phyloP scores from a whole-genome alignment of 257 asterid species.

The Solanum rostratum region DNA sequence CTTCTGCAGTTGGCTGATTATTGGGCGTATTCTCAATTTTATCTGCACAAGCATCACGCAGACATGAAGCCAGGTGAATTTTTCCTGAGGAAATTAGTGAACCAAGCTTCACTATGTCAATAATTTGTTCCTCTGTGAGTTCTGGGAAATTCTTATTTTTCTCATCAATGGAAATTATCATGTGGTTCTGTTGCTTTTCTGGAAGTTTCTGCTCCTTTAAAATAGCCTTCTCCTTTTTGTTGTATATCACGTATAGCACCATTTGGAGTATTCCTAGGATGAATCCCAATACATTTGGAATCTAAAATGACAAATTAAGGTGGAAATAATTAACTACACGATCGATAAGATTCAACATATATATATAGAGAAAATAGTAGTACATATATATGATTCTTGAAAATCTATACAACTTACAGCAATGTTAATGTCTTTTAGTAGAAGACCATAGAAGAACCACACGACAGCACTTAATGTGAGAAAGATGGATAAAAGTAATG shows the following conservation, averaged over 20 bases:
- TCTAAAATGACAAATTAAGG: slow-evolving; percentile 5
- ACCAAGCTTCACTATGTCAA: neutral
- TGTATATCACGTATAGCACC: slow-evolving; percentile 30
- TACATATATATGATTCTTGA: neutral
- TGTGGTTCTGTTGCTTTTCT: neutral
- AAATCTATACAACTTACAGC: slow-evolving; percentile 35
- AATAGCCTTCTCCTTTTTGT: slow-evolving; percentile 10
- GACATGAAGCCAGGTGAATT: neutral
- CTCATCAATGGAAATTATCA: neutral
- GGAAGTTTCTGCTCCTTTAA: slow-evolving; percentile 12
- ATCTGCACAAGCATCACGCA: neutral
- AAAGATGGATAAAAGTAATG: slow-evolving; percentile 47
- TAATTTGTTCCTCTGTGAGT: neutral
- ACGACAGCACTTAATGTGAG: slow-evolving; percentile 61
- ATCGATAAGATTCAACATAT: too few relatives aligned
- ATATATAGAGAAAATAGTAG: too few relatives aligned
- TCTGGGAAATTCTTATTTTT: neutral
- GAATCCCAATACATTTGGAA: slow-evolving; percentile 59
- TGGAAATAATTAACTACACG: neutral
- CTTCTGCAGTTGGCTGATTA: neutral
- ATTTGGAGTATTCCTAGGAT: slow-evolving; percentile 43
- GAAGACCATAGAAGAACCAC: slow-evolving; percentile 70
- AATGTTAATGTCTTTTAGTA: slow-evolving; percentile 45
- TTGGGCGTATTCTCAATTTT: neutral
- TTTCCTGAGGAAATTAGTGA: neutral